phyloP scores from a whole-genome alignment of 2,329 filamentous ascomycete species.

The Didymella pomorum region DNA sequence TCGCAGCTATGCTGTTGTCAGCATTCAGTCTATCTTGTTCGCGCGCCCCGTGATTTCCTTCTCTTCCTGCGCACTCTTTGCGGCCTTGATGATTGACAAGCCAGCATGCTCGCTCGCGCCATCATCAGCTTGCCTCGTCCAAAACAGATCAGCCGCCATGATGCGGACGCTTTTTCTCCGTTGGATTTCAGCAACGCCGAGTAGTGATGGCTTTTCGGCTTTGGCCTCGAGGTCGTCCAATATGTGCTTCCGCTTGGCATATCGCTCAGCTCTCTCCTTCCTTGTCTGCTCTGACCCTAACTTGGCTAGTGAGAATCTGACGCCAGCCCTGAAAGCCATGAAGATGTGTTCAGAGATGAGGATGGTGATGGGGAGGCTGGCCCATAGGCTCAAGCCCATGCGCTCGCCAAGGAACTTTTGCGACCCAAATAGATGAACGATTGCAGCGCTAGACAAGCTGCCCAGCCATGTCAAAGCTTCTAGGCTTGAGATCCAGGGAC shows the following conservation, averaged over 20 bases:
- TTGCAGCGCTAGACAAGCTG: slow-evolving; percentile 43
- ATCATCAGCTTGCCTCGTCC: slow-evolving; percentile 42
- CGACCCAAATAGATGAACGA: slow-evolving; percentile 45
- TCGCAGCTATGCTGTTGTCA: not conserved
- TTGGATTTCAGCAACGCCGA: slow-evolving; percentile 37
- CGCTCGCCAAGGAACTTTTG: slow-evolving; percentile 24
- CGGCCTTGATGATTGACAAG: slow-evolving; percentile 38
- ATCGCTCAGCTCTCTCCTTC: slow-evolving; percentile 37
- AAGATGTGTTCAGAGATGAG: slow-evolving; percentile 47
- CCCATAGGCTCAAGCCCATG: slow-evolving; percentile 36
- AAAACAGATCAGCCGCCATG: slow-evolving; percentile 42
- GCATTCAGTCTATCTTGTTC: slow-evolving; percentile 19
- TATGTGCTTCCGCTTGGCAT: slow-evolving; percentile 38
- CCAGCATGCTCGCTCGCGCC: slow-evolving; percentile 35
- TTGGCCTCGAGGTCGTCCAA: slow-evolving; percentile 40
- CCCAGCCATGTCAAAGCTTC: slow-evolving; percentile 47
- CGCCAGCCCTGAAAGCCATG: slow-evolving; percentile 39
- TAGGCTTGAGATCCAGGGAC: slow-evolving; percentile 45
- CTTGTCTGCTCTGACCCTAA: slow-evolving; percentile 44
- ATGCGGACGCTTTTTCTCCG: slow-evolving; percentile 44
- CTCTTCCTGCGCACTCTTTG: slow-evolving; percentile 32
- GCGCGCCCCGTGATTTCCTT: slow-evolving; percentile 22
- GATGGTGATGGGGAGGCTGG: slow-evolving; percentile 41
- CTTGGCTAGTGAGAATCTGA: slow-evolving; percentile 35
- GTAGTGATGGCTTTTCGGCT: slow-evolving; percentile 23